Conservation (phyloP, 139 green algal species). For the Raphidocelis subcapitata region DNA sequence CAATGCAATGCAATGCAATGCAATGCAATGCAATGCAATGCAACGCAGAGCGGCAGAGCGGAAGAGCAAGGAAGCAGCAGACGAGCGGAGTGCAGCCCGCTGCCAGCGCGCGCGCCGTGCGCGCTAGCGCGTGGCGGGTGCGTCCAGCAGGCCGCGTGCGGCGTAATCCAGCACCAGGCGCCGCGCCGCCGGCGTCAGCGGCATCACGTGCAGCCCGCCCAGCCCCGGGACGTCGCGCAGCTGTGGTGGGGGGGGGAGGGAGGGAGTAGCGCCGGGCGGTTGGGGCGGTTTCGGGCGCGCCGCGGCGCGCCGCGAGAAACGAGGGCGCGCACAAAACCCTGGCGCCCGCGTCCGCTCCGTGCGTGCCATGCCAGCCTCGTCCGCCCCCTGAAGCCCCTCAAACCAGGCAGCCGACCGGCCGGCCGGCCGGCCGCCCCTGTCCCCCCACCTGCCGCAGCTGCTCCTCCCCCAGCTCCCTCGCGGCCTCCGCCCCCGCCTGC, state of each 20-base stretch:
- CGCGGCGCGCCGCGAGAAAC: too few species aligned
- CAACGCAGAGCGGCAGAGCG: too few species aligned
- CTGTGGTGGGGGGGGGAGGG: slow-evolving; percentile 13
- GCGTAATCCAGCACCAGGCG: slow-evolving; percentile 32
- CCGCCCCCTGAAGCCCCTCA: too few species aligned
- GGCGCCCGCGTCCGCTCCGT: too few species aligned
- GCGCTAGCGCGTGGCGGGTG: not conserved
- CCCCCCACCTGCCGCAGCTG: slow-evolving; percentile 5
- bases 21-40: not conserved
- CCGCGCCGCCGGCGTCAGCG: slow-evolving; percentile 51
- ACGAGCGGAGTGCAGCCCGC: too few species aligned
- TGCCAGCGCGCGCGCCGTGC: too few species aligned
- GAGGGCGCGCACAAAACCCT: too few species aligned
- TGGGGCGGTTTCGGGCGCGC: too few species aligned
- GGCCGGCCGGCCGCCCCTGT: too few species aligned
- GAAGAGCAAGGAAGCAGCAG: too few species aligned
- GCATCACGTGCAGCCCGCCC: slow-evolving; percentile 71
- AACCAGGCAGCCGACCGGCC: too few species aligned
- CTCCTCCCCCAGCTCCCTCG: not conserved
- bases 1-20: not conserved
- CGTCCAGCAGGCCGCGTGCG: slow-evolving; percentile 13
- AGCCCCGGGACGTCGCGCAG: slow-evolving; percentile 46
- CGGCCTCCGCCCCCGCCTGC: not conserved
- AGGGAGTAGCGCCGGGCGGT: too few species aligned
- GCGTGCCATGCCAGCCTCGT: slow-evolving; percentile 25